Conservation (phyloP, 768 basidiomycete genomes). For the Daedalea quercina region DNA sequence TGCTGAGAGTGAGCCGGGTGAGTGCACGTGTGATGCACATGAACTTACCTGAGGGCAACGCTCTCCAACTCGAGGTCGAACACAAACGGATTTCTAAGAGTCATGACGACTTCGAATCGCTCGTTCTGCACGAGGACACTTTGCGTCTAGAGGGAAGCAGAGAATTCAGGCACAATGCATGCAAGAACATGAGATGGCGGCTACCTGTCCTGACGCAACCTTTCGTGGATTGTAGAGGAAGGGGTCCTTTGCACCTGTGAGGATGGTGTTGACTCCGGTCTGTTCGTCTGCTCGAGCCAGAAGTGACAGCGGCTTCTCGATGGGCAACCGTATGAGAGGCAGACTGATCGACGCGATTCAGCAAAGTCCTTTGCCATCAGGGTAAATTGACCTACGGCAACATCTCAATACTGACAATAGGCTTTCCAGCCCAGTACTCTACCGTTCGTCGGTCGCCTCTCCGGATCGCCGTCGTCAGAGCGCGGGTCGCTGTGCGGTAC, state of each 20-base stretch:
- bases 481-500: slow-evolving; percentile 63
- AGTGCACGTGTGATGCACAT: slow-evolving; percentile 2
- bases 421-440: slow-evolving; percentile 84
- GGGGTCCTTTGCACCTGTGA: slow-evolving; percentile 61
- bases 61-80: slow-evolving; percentile 88
- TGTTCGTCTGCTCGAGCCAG: slow-evolving; percentile 36
- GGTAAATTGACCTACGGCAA: slow-evolving; percentile 49
- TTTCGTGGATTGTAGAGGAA: slow-evolving; percentile 92
- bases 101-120: slow-evolving; percentile 70
- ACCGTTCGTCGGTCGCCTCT: slow-evolving; percentile 67
- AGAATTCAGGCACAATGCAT: neutral
- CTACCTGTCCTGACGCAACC: slow-evolving; percentile 49
- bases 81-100: slow-evolving; percentile 85
- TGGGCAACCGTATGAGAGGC: slow-evolving; percentile 60
- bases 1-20: slow-evolving; percentile 1
- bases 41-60: slow-evolving; percentile 68
- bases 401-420: slow-evolving; percentile 73
- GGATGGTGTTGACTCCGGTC: slow-evolving; percentile 33
- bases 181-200: slow-evolving; percentile 6
- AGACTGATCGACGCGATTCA: slow-evolving; percentile 38
- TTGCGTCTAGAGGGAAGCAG: slow-evolving; percentile 21
- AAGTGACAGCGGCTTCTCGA: slow-evolving; percentile 62
- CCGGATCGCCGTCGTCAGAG: slow-evolving; percentile 65
- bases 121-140: slow-evolving; percentile 78
- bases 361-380: neutral